Evolutionary conservation across 2,329 filamentous ascomycete genomes (phyloP), one percentile per base, ranked within the genome.

Genomic region (Paramyrothecium roridum): DNA sequence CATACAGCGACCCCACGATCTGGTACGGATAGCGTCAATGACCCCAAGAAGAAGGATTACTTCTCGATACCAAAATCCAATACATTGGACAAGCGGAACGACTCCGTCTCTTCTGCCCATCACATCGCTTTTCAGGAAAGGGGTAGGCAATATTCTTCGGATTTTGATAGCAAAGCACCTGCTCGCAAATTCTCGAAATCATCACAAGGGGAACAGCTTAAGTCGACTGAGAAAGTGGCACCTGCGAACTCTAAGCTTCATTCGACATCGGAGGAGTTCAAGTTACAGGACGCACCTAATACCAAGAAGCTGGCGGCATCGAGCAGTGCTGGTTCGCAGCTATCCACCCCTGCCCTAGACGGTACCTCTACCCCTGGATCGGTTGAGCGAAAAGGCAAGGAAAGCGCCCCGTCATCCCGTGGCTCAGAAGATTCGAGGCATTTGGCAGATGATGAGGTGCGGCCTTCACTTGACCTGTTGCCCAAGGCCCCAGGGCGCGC

Each of bases 111-210:
- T 56, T 82, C 86, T 2, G 92, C 90, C 17, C 91, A 92, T n/a
- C 92, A 96, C 66, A 96, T 96, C 64, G 89, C 91, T 21, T 96
- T 92, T 68, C 91, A 96, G 69, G 91, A 96, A 65, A 95, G 93
- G 71, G 84, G 85, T 2, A 83, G 89, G 2, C 67, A 72, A 49
- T 33, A 65, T 19, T 86, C 86, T 1, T 83, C 85, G 3, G 84
- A 87, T 12, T 74, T 63, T 21, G 63, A 84, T 49, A 73, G 77
- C 22, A 86, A 78, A 64, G 71, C 74, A 50, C 74, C 76, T 11
- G 37, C 57, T n/a, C 57, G 63, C 10, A 67, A 64, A 48, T 55
- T 72, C 67, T 59, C 80, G 73, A 63, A 81, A 74, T 69, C 73
- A 74, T 47, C 83, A 74, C 53, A 83, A 78, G 64, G 74, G 64